Evolutionary conservation across 169 alveolate species (phyloP).

Genomic region (Perkinsus marinus): DNA sequence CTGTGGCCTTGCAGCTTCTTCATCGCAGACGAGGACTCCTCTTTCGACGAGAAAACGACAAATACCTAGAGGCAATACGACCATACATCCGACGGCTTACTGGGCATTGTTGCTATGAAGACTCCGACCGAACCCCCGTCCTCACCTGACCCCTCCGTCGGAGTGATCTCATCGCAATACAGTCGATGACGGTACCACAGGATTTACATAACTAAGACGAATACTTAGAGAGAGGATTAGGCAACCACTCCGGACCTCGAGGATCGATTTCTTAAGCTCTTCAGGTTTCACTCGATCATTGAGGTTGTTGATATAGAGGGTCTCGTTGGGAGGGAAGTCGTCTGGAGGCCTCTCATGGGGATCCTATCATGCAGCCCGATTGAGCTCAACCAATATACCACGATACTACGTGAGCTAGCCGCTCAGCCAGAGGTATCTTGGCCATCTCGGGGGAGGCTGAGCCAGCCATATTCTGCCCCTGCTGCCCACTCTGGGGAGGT

Average conservation of each 20-base stretch:
- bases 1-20: constrained; percentile 7
- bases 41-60: constrained; percentile 15
- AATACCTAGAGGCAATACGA: background rate
- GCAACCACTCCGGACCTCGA: background rate
- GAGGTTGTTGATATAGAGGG: constrained; percentile 21
- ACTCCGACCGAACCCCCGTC: too few species aligned
- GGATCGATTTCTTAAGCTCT: background rate
- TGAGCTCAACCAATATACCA: background rate
- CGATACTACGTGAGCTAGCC: background rate
- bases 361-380: background rate
- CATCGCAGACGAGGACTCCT: constrained; percentile 13
- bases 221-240: background rate
- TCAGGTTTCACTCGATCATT: constrained; percentile 16
- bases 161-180: background rate
- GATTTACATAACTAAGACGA: constrained; percentile 7
- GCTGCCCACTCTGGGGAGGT: background rate
- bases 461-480: background rate
- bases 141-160: constrained; percentile 12
- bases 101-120: too few species aligned
- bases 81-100: background rate
- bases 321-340: constrained; percentile 1
- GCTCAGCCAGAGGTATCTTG: background rate
- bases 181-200: constrained; percentile 13
- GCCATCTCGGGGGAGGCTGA: background rate
- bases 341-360: background rate